Base-by-base conservation (phyloP, 805 yeast species). In the Jamesozyma lodderae region DNA sequence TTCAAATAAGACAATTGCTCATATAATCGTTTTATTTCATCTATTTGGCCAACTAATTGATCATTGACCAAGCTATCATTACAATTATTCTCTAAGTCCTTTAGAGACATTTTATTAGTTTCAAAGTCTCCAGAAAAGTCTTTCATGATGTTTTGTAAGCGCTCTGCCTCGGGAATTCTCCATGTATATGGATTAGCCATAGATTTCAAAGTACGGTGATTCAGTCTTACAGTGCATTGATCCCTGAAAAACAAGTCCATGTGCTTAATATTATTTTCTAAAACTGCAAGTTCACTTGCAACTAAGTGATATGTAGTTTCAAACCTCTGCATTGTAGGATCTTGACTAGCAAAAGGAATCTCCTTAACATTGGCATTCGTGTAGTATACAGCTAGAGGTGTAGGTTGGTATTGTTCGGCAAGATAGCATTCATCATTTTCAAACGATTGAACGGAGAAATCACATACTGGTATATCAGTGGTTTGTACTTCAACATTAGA, bases 121-220 rank as follows among this genome's bases (percentile, higher is more conserved):
- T 10, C 9, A 10, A 35, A 29, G 4, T 24, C 23, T 13, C 35
- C 32, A 4, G 25, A 31, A 4, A 38, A 30, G 7, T 31, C 33
- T 6, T 17, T 13, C 1, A 48, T 6, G 9, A 53, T 44, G 6
- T 44, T 40, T 11, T 29, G 22, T 6, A 62, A 30, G 4, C 35
- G 36, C 0, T 22, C 14, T 6, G 50, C 46, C 37, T 66, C 69
- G 11, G 54, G 37, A 16, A 67, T 38, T 47, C 68, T 62, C 72
- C 72, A 67, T 8, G 64, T 58, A 30, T 59, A 54, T 13, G 54
- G 41, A 34, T 51, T 44, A 13, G 49, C 46, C 1, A 64, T 25
- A 0, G 67, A 51, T 2, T 32, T 41, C 6, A 42, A 46, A 2
- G 64, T 50, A 33, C 66, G 62, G 3, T 37, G 20, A 6, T 28